Evolutionary conservation across 2,329 filamentous ascomycete genomes (phyloP).

Genomic region (Fusarium miscanthi): DNA sequence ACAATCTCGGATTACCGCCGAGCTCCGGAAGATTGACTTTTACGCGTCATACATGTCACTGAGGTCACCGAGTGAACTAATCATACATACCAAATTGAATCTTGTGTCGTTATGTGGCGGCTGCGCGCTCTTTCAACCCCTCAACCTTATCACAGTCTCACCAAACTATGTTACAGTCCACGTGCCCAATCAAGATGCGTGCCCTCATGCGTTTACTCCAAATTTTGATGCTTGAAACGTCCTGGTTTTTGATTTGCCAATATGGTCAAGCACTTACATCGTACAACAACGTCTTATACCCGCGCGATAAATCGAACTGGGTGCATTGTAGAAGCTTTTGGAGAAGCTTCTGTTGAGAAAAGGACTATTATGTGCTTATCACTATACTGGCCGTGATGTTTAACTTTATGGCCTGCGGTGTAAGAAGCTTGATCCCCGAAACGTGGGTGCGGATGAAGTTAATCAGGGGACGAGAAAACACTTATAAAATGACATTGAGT

Average conservation of each 20-base stretch:
- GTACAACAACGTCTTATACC: neutral
- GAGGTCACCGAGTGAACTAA: too few species aligned
- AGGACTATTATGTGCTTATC: neutral
- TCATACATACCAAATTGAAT: too few species aligned
- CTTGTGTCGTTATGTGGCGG: too few species aligned
- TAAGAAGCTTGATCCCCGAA: neutral
- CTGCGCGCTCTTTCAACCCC: too few species aligned
- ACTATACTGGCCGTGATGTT: rapidly evolving
- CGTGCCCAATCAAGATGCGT: neutral
- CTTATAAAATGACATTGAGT: neutral
- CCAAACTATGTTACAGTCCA: too few species aligned
- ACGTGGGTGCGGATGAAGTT: neutral
- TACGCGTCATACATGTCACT: too few species aligned
- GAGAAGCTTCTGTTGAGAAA: rapidly evolving
- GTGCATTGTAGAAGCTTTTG: rapidly evolving
- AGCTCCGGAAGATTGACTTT: too few species aligned
- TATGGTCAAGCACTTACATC: neutral
- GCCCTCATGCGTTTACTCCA: neutral
- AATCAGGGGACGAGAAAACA: neutral
- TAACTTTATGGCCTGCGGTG: neutral
- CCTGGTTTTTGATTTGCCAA: neutral
- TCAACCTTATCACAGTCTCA: too few species aligned
- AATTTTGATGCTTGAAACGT: neutral
- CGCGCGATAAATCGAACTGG: neutral
- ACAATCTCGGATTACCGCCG: too few species aligned